phyloP scores from a whole-genome alignment of 805 yeast species.

The Myxozyma vanderwaltii region DNA sequence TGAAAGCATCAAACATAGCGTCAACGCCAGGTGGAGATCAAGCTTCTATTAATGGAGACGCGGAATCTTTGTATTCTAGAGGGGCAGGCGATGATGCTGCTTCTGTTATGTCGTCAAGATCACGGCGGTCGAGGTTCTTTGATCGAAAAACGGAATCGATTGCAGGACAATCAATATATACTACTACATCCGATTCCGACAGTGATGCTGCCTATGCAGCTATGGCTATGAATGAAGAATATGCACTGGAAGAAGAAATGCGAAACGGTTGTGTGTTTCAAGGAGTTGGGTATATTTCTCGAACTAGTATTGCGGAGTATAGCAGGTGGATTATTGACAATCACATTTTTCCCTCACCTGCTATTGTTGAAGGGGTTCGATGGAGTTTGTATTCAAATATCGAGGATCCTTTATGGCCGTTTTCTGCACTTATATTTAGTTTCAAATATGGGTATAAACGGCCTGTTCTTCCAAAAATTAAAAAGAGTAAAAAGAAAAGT shows the following conservation, averaged over 20 bases:
- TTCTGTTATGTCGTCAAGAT: constrained; percentile 26
- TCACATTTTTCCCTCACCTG: constrained; percentile 31
- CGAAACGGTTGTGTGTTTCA: constrained; percentile 31
- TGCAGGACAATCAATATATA: constrained; percentile 15
- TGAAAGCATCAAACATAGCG: background rate
- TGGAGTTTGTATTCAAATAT: constrained; percentile 24
- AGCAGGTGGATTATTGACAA: constrained; percentile 31
- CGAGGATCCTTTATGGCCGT: constrained; percentile 25
- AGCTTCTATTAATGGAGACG: constrained; percentile 4
- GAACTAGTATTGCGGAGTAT: constrained; percentile 29
- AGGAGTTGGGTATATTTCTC: constrained; percentile 29
- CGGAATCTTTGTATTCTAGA: constrained; percentile 26
- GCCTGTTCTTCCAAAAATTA: constrained; percentile 14
- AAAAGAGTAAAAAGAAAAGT: constrained; percentile 8
- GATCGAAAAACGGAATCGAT: constrained; percentile 14
- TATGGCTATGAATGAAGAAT: constrained; percentile 14
- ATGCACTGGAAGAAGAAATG: constrained; percentile 22
- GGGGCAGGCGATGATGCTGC: constrained; percentile 27
- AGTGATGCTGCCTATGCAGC: constrained; percentile 13
- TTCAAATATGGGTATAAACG: constrained; percentile 23
- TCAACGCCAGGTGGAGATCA: background rate
- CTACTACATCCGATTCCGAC: constrained; percentile 13
- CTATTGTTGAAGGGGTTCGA: constrained; percentile 24
- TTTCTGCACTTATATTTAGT: constrained; percentile 22
- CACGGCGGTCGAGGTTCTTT: constrained; percentile 24